Evolutionary conservation across 768 basidiomycete species (phyloP), one percentile per base, ranked within the genome.

Genomic region (Tricholoma terreum): DNA sequence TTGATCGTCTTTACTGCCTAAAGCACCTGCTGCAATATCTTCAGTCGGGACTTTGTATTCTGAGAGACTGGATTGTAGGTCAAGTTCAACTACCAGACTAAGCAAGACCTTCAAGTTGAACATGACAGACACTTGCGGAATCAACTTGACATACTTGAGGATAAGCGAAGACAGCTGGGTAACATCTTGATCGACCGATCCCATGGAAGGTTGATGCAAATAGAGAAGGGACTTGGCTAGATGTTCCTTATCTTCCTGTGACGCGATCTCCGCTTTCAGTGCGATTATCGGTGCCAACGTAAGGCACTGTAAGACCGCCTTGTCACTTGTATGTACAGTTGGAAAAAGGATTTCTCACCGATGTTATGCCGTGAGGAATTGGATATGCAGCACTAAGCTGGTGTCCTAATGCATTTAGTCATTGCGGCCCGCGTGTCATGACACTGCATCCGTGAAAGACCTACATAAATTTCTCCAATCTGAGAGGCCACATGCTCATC

Each of bases 331-430:
- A n/a, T 43, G 12, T 27, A 27, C 24, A 27, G 33, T 63, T 43
- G 49, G 52, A 46, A 38, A 49, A 56, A 46, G 15, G 12, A 46
- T 6, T 8, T 64, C 83, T 70, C 59, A 88, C 89, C n/a, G 89
- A 90, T 4, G 90, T 91, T 59, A 90, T 87, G 8, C 90, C 90
- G 67, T 93, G 90, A 19, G 89, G 87, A 55, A 93, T 90, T 52
- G 77, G 72, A 64, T 91, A 92, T 42, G 76, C 74, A 15, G 88
- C 88, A 3, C 89, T 90, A 10, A 90, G 78, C 63, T 79, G 84
- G 67, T 90, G 87, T 4, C 89, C 89, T 4, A 92, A 77, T 2
- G 84, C 24, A 48, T 50, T 43, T 31, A 17, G 33, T 22, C n/a
- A 36, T 12, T 34, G 14, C 11, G 12, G 24, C 1, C 14, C 9